A percentile compares a stretch with the other conserved stretches of the same genome.
Evolutionary conservation across 805 yeast genomes (phyloP).

Genomic region (Saccharomycopsis malanga): DNA sequence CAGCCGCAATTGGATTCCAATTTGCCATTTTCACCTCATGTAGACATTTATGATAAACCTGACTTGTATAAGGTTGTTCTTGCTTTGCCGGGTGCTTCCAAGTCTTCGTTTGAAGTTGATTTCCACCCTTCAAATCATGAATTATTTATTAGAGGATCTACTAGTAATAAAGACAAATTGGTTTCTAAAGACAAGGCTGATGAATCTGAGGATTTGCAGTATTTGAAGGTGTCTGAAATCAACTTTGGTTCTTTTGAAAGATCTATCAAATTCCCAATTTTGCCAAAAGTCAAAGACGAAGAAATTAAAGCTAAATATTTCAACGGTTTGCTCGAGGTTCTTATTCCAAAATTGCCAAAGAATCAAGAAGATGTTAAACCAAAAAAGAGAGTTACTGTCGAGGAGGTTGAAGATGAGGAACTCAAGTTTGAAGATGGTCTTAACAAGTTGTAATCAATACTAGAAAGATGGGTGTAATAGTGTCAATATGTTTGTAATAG

Average conservation of each 20-base stretch:
- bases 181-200: constrained; percentile 28
- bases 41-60: constrained; percentile 48
- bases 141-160: constrained; percentile 41
- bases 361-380: constrained; percentile 32
- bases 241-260: constrained; percentile 53
- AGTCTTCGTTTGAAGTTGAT: constrained; percentile 46
- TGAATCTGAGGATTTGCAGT: constrained; percentile 29
- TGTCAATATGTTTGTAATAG: no score
- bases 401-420: constrained; percentile 45
- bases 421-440: constrained; percentile 32
- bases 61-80: constrained; percentile 41
- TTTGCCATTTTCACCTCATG: constrained; percentile 50
- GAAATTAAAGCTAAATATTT: constrained; percentile 44
- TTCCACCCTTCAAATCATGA: constrained; percentile 54
- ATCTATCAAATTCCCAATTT: constrained; percentile 46
- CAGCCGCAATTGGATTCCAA: constrained; percentile 36
- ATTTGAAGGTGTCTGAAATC: constrained; percentile 44
- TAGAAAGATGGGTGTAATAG: no score
- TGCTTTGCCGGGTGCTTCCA: constrained; percentile 53
- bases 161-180: constrained; percentile 23
- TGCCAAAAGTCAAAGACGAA: constrained; percentile 47
- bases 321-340: constrained; percentile 49
- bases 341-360: constrained; percentile 38
- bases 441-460: constrained; percentile 1
- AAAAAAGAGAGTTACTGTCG: constrained; percentile 39